Evolutionary conservation across 1,284 basidiomycete species (phyloP).

Genomic region (Apiotrichum gamsii): DNA sequence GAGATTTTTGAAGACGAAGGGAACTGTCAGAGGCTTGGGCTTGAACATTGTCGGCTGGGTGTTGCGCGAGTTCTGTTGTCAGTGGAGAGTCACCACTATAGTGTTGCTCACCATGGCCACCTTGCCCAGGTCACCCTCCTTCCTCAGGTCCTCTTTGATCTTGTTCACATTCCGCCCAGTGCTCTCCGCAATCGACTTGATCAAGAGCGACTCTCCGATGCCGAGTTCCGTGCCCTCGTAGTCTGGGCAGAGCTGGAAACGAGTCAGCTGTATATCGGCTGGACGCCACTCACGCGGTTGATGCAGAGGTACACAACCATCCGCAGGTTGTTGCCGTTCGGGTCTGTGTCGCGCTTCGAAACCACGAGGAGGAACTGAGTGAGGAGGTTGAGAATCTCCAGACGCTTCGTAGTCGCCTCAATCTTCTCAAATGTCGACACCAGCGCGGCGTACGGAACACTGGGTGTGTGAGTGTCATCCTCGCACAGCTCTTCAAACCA

Average conservation of each 20-base stretch:
- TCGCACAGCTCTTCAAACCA: constrained; percentile 13
- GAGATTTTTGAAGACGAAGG: constrained; percentile 76
- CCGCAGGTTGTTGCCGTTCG: constrained; percentile 61
- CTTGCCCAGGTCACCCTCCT: constrained; percentile 88
- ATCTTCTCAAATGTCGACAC: constrained; percentile 84
- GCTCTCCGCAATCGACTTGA: constrained; percentile 93
- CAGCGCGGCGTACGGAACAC: constrained; percentile 89
- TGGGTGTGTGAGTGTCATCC: constrained; percentile 52
- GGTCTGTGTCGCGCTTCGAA: constrained; percentile 56
- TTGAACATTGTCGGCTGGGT: constrained; percentile 94
- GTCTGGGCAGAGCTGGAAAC: constrained; percentile 80
- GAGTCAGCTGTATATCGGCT: too few species aligned
- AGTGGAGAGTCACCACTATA: constrained; percentile 20
- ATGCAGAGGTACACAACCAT: constrained; percentile 94
- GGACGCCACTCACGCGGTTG: constrained; percentile 65
- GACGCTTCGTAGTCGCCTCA: constrained; percentile 89
- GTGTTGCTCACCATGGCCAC: constrained; percentile 91
- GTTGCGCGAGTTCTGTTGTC: constrained; percentile 73
- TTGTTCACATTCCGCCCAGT: constrained; percentile 76
- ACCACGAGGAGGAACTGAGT: constrained; percentile 85
- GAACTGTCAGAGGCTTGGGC: constrained; percentile 81
- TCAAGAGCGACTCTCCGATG: constrained; percentile 87
- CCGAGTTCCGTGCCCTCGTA: constrained; percentile 94
- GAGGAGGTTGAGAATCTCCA: constrained; percentile 85
- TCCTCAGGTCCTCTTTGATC: constrained; percentile 88